These are phyloP conservation scores for Cicer cuneatum DNA, from an alignment of 306 rosid genomes.

Conservation along the genomic window DNA sequence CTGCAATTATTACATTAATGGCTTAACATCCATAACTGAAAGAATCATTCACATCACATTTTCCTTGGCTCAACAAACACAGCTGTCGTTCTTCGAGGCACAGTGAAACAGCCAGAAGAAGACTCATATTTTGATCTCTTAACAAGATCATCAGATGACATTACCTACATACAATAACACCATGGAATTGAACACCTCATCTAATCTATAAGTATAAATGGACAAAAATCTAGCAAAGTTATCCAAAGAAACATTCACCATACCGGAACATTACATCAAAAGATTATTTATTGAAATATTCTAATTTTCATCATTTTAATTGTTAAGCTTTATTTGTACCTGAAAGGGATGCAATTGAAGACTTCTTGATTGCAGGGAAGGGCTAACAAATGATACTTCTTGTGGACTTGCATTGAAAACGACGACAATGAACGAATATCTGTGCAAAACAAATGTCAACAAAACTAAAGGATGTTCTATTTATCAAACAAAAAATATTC, in stretches of 20 bases:
- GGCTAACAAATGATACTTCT: constrained; percentile 67
- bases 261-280: constrained; percentile 14
- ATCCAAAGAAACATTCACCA: constrained; percentile 9
- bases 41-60: not conserved
- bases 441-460: constrained; percentile 51
- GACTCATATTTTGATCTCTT: constrained; percentile 69
- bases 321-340: constrained; percentile 50
- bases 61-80: constrained; percentile 79
- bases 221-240: not conserved
- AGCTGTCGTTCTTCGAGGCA: constrained; percentile 74
- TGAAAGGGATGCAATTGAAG: constrained; percentile 85
- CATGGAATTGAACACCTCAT: constrained; percentile 1
- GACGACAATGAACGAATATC: constrained; percentile 76
- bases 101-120: constrained; percentile 67
- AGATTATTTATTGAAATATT: not conserved
- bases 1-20: not conserved
- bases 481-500: constrained; percentile 29
- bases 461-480: constrained; percentile 4
- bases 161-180: constrained; percentile 50
- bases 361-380: constrained; percentile 56
- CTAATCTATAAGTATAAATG: constrained; percentile 9
- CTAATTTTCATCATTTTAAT: constrained; percentile 2
- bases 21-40: not conserved
- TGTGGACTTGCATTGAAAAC: constrained; percentile 79
- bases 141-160: constrained; percentile 67